phyloP scores from a whole-genome alignment of 192 early-diverging fungal genomes.

The Fimicolochytrium jonesii region DNA sequence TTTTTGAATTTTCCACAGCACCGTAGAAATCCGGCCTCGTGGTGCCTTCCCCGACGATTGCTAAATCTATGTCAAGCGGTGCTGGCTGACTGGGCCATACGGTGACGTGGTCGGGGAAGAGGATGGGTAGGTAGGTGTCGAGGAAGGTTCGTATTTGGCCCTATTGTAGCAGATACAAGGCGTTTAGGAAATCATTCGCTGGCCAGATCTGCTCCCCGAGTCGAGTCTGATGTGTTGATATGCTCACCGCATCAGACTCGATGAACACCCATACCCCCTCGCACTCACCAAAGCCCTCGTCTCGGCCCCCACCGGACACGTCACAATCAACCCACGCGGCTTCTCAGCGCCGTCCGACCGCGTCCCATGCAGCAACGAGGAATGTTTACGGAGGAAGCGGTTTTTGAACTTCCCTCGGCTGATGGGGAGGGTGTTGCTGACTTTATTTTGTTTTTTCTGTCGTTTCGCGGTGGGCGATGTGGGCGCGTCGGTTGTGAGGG shows the following conservation, averaged over 20 bases:
- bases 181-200: no score
- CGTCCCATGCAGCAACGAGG: conserved; percentile 12
- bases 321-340: conserved; percentile 21
- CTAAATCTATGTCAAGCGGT: conserved; percentile 23
- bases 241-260: neutral
- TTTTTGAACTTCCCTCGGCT: conserved; percentile 25
- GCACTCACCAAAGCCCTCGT: conserved; percentile 22
- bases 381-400: conserved; percentile 27
- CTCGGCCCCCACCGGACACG: conserved; percentile 19
- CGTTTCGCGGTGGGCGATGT: neutral
- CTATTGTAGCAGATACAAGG: no score
- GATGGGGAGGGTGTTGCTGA: conserved; percentile 26
- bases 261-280: neutral
- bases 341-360: conserved; percentile 1
- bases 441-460: neutral
- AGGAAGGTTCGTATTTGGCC: conserved; percentile 27
- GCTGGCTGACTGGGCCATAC: conserved; percentile 1
- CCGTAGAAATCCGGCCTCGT: no score
- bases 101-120: conserved; percentile 25
- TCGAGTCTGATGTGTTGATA: neutral
- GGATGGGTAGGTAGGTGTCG: conserved; percentile 8
- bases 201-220: neutral
- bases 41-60: conserved; percentile 12
- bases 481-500: neutral
- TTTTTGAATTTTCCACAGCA: neutral